Evolutionary conservation across 257 asterid genomes (phyloP).

Genomic region (Cinchona pubescens): DNA sequence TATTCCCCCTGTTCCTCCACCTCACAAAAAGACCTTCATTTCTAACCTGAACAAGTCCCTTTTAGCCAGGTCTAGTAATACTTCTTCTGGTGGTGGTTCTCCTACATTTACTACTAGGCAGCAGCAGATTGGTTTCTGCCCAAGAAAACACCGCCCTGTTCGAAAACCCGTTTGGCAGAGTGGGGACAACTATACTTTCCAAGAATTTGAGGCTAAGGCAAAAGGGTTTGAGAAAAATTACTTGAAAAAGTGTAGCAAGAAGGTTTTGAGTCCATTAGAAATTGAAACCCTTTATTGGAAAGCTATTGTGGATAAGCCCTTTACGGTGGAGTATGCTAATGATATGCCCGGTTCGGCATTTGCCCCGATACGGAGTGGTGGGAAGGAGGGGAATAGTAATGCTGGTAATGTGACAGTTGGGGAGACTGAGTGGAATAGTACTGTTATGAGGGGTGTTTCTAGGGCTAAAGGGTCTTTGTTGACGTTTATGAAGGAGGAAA

Average conservation of each 20-base stretch:
- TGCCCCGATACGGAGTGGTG: constrained; percentile 38
- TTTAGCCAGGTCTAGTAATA: constrained; percentile 57
- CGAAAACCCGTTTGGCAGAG: constrained; percentile 99
- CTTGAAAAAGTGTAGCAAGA: constrained; percentile 55
- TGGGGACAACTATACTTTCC: constrained; percentile 70
- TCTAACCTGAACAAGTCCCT: constrained; percentile 78
- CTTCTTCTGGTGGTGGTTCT: too few species aligned
- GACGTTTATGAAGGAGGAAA: constrained; percentile 98
- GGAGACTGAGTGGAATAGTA: constrained; percentile 95
- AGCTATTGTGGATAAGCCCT: constrained; percentile 92
- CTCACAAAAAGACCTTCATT: constrained; percentile 56
- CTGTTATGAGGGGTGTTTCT: constrained; percentile 93
- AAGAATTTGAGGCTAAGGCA: constrained; percentile 78
- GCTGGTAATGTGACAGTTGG: constrained; percentile 50
- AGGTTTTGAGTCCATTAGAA: constrained; percentile 54
- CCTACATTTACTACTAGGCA: constrained; percentile 93
- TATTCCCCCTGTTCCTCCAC: constrained; percentile 80
- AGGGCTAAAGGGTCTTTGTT: constrained; percentile 78
- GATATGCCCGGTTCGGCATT: constrained; percentile 99
- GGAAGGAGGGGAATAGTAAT: constrained; percentile 28
- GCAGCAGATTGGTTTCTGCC: constrained; percentile 99
- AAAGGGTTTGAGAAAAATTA: constrained; percentile 73
- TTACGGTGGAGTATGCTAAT: constrained; percentile 88
- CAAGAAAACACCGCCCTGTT: constrained; percentile 85
- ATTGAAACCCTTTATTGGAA: constrained; percentile 89